phyloP scores from a whole-genome alignment of 345 rosid genomes.

The Raphanus sativus region DNA sequence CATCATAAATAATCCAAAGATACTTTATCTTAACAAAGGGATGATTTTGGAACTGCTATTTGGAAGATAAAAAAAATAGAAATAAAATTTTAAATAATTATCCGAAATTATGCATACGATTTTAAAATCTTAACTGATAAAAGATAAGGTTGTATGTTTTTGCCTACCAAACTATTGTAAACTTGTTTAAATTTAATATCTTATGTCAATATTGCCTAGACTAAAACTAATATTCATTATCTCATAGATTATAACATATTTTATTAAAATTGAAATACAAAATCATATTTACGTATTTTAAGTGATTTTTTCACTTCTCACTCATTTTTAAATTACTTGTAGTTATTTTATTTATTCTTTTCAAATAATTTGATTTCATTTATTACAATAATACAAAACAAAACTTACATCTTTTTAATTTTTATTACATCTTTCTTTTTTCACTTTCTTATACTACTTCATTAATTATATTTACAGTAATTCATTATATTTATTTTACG shows the following conservation, averaged over 20 bases:
- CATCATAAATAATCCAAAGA: neutral
- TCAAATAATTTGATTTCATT: too few relatives aligned
- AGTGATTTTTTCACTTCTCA: too few relatives aligned
- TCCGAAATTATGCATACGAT: neutral
- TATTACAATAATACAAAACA: too few relatives aligned
- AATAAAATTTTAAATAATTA: neutral
- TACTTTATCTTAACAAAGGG: neutral
- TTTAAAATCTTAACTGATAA: neutral
- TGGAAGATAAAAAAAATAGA: neutral
- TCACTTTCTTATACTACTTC: too few relatives aligned
- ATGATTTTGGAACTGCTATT: neutral
- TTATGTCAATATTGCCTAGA: neutral
- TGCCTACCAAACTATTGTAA: neutral
- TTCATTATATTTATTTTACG: too few relatives aligned
- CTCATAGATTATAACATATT: neutral
- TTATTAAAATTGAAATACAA: too few relatives aligned
- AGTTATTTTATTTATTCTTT: too few relatives aligned
- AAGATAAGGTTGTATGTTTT: neutral
- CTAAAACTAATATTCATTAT: neutral
- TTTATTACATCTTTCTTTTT: too few relatives aligned
- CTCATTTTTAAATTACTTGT: too few relatives aligned
- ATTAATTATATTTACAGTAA: too few relatives aligned
- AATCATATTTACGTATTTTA: too few relatives aligned
- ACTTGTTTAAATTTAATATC: neutral
- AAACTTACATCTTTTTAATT: too few relatives aligned